Conservation (phyloP, 176 grass and related monocot species). For the Cenchrus americanus region DNA sequence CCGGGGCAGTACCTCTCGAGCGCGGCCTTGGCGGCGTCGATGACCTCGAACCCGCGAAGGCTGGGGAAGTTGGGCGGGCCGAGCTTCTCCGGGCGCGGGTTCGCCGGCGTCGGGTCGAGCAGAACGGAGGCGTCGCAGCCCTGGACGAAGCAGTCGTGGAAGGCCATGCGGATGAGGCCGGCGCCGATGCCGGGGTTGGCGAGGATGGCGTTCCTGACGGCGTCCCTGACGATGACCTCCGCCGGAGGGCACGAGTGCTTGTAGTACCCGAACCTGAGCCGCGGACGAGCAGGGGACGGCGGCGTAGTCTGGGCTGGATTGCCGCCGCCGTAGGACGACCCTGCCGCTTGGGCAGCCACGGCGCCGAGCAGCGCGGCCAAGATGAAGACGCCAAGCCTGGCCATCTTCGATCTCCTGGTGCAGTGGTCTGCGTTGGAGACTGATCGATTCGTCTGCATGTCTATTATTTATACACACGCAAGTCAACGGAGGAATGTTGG, state of each 20-base stretch:
- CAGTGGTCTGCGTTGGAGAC: too few species aligned
- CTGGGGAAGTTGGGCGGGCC: constrained; percentile 34
- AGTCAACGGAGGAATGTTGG: background rate
- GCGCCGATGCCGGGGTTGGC: constrained; percentile 46
- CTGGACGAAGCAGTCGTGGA: constrained; percentile 78
- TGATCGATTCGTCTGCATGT: background rate
- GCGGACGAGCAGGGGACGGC: background rate
- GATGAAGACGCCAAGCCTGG: background rate
- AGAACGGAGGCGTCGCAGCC: constrained; percentile 66
- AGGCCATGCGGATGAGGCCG: constrained; percentile 53
- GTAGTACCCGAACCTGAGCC: constrained; percentile 49
- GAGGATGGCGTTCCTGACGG: constrained; percentile 2
- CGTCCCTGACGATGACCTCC: constrained; percentile 24
- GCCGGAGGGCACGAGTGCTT: constrained; percentile 38
- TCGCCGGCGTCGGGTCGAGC: constrained; percentile 27
- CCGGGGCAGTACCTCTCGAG: constrained; percentile 42
- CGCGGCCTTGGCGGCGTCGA: constrained; percentile 57
- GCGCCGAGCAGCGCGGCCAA: background rate
- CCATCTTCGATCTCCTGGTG: background rate
- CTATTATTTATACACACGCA: background rate
- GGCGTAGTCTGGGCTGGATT: too few species aligned
- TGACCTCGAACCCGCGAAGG: constrained; percentile 58
- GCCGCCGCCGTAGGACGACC: background rate
- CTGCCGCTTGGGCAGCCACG: background rate
- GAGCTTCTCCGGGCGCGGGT: constrained; percentile 52